Evolutionary conservation across 2,329 filamentous ascomycete genomes (phyloP), one percentile per base, ranked within the genome.

Genomic region (Lecanosticta acicola): DNA sequence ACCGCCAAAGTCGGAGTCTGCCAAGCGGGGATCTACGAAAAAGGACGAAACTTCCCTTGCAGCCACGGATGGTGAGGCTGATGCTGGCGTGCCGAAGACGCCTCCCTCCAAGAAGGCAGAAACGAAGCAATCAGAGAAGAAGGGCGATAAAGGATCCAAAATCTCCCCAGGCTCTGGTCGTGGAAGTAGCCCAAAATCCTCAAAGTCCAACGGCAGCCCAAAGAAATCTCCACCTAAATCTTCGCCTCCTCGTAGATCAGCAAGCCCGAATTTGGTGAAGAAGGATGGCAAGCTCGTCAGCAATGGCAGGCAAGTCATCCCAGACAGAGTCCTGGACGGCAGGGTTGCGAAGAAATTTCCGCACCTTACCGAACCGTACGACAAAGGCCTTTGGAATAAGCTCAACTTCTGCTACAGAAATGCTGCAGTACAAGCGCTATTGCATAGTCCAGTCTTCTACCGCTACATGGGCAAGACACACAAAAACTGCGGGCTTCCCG

Each of bases 321-420:
- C 41, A 20, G n/a, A 37, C 17, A 4, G 19, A 5, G 41, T 43
- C 5, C 13, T 18, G 7, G 41, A 43, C 14, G 41, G 19, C 33
- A 7, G 41, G 3, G 19, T 16, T 3, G 1, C 11, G 14, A 42
- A 42, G 10, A 9, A 26, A 10, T 54, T 49, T 38, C 46, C 46
- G 16, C 10, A 32, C 3, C 19, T 49, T 2, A 16, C 16, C 9
- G 14, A 9, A 3, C 42, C 45, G 3, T 16, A n/a, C 3, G 42
- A 43, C 13, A 51, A 51, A 39, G 50, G 52, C 14, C 33, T 55
- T 3, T 1, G 21, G 18, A 57, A 57, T n/a, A 16, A 26, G 2
- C 39, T 21, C 3, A 46, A 43, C 16, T 24, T 46, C 24, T 53
- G 50, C 40, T 50, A 50, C 39, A 34, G 48, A 1, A 48, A 38